Percentiles rank a stretch among this genome's conserved stretches.
Evolutionary conservation across 2,329 filamentous ascomycete genomes (phyloP).

Genomic region (Cladosporium cucumerinum): DNA sequence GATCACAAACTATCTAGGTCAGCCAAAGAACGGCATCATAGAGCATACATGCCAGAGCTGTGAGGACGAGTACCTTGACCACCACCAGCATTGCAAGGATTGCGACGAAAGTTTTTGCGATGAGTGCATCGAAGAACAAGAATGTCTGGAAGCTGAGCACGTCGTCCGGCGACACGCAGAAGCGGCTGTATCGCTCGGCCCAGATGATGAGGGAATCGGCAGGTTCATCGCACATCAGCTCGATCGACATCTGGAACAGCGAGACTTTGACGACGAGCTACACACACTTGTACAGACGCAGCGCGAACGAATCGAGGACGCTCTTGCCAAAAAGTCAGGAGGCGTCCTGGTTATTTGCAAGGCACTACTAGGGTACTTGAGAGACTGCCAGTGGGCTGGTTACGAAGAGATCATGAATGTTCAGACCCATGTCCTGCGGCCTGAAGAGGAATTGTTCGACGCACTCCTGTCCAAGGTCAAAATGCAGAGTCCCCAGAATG

Average conservation of each 20-base stretch:
- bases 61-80: not conserved
- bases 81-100: not conserved
- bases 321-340: not conserved
- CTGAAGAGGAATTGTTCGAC: not conserved
- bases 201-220: not conserved
- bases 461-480: not conserved
- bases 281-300: not conserved
- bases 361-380: not conserved
- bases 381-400: not conserved
- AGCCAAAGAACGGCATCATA: not conserved
- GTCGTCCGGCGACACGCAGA: not conserved
- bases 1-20: not conserved
- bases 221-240: not conserved
- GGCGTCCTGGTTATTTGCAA: not conserved
- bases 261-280: slow-evolving; percentile 1
- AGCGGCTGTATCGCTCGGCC: not conserved
- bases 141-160: not conserved
- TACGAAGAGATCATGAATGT: not conserved
- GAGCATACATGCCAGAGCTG: not conserved
- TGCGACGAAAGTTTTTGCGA: not conserved
- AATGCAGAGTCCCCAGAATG: not conserved
- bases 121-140: not conserved
- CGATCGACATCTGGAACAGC: not conserved
- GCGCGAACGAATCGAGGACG: not conserved
- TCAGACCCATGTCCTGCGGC: not conserved